Percentiles rank a stretch among this genome's conserved stretches.
phyloP scores from a whole-genome alignment of 2,329 filamentous ascomycete genomes.

The Hypoxylon sp. region DNA sequence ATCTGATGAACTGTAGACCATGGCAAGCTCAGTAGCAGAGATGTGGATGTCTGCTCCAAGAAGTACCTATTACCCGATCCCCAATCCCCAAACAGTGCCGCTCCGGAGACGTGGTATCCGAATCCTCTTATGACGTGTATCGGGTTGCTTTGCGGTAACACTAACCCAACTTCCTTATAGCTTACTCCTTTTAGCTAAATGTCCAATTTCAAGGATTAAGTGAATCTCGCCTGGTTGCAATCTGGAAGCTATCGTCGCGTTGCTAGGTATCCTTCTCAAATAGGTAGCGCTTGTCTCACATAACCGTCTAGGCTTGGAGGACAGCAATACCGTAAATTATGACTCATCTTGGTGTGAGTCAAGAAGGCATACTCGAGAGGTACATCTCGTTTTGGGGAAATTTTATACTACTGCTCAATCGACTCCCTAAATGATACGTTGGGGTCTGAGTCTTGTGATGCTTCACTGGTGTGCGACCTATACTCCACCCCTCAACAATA shows the following conservation, averaged over 20 bases:
- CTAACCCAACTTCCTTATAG: not conserved
- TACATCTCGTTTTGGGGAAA: not conserved
- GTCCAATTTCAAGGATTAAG: not conserved
- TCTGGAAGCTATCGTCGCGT: not conserved
- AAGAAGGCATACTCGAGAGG: not conserved
- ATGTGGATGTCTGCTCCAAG: not conserved
- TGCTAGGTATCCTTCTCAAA: not conserved
- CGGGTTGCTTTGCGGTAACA: not conserved
- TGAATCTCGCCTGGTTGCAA: not conserved
- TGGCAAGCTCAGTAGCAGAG: not conserved
- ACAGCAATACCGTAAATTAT: not conserved
- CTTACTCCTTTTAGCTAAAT: not conserved
- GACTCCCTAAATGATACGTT: not conserved
- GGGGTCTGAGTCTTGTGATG: not conserved
- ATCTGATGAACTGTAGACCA: not conserved
- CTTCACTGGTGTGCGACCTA: not conserved
- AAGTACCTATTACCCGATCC: too few relatives aligned
- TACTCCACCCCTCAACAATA: slow-evolving; percentile 6
- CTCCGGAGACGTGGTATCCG: not conserved
- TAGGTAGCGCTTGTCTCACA: not conserved
- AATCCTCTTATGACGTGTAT: slow-evolving; percentile 22
- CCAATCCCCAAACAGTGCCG: not conserved
- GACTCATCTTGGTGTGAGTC: not conserved
- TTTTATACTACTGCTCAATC: not conserved
- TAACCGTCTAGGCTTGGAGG: not conserved